Base-by-base conservation (phyloP, 2,329 filamentous ascomycete species). In the Colletotrichum spinosum region DNA sequence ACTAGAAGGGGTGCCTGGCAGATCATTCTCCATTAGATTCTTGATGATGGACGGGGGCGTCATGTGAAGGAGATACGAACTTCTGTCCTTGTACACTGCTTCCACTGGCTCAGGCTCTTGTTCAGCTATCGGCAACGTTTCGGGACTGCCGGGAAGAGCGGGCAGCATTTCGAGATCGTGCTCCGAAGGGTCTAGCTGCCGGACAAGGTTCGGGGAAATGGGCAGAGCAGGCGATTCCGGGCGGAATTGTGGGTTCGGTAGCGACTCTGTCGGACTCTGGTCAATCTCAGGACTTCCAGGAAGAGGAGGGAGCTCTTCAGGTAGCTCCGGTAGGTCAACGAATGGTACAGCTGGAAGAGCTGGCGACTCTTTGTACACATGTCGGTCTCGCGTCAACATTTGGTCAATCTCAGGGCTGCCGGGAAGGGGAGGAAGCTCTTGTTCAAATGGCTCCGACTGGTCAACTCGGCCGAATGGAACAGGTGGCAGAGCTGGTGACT, bases 1-100 rank as follows among this genome's bases (percentile, higher is more conserved):
- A 45, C 71, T 70, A 52, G 65, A 68, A 13, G 73, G 69, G 10
- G 66, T 70, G 57, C 71, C 67, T 49, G 69, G 52, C 51, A 69
- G 15, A 15, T 61, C 62, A 34, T 71, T 67, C 17, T 68, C 67
- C 15, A 70, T 72, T 59, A 70, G 60, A n/a, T 69, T 73, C 60
- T 72, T 73, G 17, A 76, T 71, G 17, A 70, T 64, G 7, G 76
- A 75, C 12, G 76, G 72, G 2, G 81, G 77, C 33, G 77, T 78
- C 12, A 79, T 78, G 54, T 78, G 72, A 37, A 80, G 75, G 13
- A 82, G 69, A 68, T 80, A 80, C 11, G 79, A 80, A 70, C 77
- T 83, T 68, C 77, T 73, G 65, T 81, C 76, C 69, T 80, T 81
- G 7, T 78, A 79, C 64, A 76, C 79, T 13, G 79, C 63, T 42